Conservation (phyloP, 192 early-diverging fungal genomes). For the Gonapodya sp. region DNA sequence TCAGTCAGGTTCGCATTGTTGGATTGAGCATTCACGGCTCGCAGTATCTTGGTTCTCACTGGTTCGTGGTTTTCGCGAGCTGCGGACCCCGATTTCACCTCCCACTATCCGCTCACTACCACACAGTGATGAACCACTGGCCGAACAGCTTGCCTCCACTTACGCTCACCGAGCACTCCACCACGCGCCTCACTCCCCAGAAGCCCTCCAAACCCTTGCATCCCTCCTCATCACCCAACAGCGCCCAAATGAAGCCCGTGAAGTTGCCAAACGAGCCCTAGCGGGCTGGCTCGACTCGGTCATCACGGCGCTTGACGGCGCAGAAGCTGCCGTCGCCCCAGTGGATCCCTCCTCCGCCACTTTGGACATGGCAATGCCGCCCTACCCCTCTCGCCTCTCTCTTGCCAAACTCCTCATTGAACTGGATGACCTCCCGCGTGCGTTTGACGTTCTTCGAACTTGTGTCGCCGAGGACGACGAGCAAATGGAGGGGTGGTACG, state of each 20-base stretch:
- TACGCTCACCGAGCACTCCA: slow-evolving; percentile 57
- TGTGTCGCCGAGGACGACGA: slow-evolving; percentile 88
- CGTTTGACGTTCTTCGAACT: slow-evolving; percentile 66
- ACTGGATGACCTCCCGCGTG: slow-evolving; percentile 63
- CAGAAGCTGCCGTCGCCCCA: slow-evolving; percentile 15
- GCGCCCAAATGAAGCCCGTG: slow-evolving; percentile 66
- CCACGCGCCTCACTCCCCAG: slow-evolving; percentile 62
- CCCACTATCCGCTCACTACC: slow-evolving; percentile 8
- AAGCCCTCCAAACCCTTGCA: slow-evolving; percentile 79
- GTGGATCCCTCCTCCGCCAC: slow-evolving; percentile 11
- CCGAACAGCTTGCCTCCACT: slow-evolving; percentile 74
- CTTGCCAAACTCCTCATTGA: slow-evolving; percentile 81
- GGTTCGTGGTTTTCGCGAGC: too few relatives aligned
- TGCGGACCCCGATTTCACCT: neutral
- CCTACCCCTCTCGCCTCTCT: slow-evolving; percentile 74
- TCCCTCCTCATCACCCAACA: slow-evolving; percentile 82
- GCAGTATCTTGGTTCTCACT: too few relatives aligned
- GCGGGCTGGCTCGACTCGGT: slow-evolving; percentile 52
- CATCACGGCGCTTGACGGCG: slow-evolving; percentile 31
- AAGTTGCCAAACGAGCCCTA: slow-evolving; percentile 54
- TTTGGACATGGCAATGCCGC: slow-evolving; percentile 52
- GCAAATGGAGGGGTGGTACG: slow-evolving; percentile 85
- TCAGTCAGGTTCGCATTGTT: too few relatives aligned
- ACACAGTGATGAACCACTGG: slow-evolving; percentile 72
- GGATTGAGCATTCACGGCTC: too few relatives aligned